Percentiles rank a stretch among this genome's conserved stretches.
phyloP scores from a whole-genome alignment of 768 basidiomycete genomes.

The Panus rudis region DNA sequence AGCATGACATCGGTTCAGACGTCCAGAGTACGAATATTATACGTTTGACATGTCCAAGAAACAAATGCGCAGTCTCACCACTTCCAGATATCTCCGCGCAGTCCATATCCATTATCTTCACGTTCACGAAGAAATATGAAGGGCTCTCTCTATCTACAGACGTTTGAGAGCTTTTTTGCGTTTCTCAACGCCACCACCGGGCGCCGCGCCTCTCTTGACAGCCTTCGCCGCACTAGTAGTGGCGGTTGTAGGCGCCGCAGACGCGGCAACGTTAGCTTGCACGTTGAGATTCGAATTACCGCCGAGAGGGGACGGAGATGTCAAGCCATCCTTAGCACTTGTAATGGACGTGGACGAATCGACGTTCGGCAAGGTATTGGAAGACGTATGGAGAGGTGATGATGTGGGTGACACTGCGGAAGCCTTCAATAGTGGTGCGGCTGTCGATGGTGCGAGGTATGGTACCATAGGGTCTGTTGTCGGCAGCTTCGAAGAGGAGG shows the following conservation, averaged over 20 bases:
- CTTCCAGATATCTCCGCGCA: too few species aligned
- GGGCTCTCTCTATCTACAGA: too few species aligned
- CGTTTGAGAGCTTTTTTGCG: conserved; percentile 85
- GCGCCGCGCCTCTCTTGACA: conserved; percentile 59
- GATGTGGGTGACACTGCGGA: conserved; percentile 27
- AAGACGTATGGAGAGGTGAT: conserved; percentile 29
- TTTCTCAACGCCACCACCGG: conserved; percentile 61
- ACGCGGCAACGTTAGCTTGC: too few species aligned
- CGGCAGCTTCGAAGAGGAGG: conserved; percentile 5
- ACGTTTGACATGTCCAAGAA: too few species aligned
- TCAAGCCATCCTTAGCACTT: conserved; percentile 49
- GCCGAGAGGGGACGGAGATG: conserved; percentile 62
- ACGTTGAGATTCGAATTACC: conserved; percentile 74
- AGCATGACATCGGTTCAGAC: too few species aligned
- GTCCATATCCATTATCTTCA: too few species aligned
- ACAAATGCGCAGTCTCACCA: too few species aligned
- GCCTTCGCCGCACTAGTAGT: conserved; percentile 43
- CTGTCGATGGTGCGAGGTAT: conserved; percentile 23
- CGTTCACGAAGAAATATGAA: too few species aligned
- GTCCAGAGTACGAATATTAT: too few species aligned
- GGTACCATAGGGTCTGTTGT: conserved; percentile 15
- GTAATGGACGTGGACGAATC: conserved; percentile 22
- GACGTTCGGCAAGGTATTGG: conserved; percentile 34
- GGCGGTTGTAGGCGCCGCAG: conserved; percentile 23
- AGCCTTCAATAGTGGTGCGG: conserved; percentile 30